Percentiles rank a stretch among this genome's conserved stretches.
phyloP scores from a whole-genome alignment of 163 green algal species.

The Scenedesmus sp. region DNA sequence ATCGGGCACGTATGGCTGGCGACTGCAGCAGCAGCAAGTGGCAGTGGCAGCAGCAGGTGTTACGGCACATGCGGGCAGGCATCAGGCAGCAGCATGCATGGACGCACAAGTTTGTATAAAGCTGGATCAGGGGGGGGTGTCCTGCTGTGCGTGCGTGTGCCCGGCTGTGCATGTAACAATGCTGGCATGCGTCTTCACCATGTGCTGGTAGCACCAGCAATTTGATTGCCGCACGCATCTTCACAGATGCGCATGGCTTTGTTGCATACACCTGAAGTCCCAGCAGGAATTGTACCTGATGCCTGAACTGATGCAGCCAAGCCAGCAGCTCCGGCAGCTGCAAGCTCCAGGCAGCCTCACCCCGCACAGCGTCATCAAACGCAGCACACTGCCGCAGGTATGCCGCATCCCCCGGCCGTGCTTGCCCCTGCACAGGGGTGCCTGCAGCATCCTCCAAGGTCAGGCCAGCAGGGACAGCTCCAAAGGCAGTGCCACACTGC shows the following conservation, averaged over 20 bases:
- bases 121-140: too few species aligned
- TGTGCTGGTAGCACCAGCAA: too few species aligned
- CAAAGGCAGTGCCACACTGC: slow-evolving; percentile 17
- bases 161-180: too few species aligned
- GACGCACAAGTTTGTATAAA: too few species aligned
- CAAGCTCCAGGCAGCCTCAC: slow-evolving; percentile 6
- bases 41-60: neutral
- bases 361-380: slow-evolving; percentile 36
- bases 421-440: neutral
- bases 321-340: slow-evolving; percentile 13
- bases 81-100: too few species aligned
- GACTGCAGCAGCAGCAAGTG: neutral
- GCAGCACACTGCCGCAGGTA: slow-evolving; percentile 33
- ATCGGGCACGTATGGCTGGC: slow-evolving; percentile 15
- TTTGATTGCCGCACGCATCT: too few species aligned
- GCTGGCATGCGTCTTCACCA: too few species aligned
- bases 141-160: too few species aligned
- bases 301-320: slow-evolving; percentile 31
- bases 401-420: neutral
- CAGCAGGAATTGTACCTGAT: neutral
- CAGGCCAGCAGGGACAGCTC: neutral
- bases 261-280: too few species aligned
- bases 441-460: slow-evolving; percentile 15
- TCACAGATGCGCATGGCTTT: too few species aligned
- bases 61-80: too few species aligned